These are phyloP conservation scores for Colletotrichum sp. DNA, from an alignment of 2,329 filamentous ascomycete species.

Conservation along the genomic window DNA sequence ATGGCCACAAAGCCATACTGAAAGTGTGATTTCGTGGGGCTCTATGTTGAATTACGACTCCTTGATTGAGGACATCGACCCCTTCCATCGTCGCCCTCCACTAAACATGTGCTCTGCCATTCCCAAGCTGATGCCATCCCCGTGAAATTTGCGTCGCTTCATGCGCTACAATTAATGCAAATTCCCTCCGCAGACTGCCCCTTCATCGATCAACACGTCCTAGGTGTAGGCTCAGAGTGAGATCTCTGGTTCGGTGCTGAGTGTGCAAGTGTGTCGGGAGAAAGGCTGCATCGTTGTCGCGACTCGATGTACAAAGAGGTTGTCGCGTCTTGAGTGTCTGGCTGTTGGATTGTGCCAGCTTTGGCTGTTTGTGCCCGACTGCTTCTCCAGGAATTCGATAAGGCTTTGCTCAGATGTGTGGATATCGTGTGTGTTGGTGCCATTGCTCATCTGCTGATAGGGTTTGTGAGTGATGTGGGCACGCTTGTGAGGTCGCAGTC, in stretches of 20 bases:
- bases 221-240: background rate
- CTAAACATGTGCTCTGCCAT: background rate
- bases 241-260: background rate
- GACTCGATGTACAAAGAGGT: background rate
- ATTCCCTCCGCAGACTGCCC: background rate
- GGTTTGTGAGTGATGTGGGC: background rate
- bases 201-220: background rate
- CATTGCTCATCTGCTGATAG: background rate
- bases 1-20: background rate
- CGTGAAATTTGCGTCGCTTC: background rate
- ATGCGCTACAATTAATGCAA: background rate
- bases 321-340: background rate
- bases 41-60: background rate
- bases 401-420: background rate
- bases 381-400: background rate
- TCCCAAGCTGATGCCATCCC: background rate
- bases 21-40: background rate
- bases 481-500: background rate
- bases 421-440: background rate
- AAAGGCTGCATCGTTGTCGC: background rate
- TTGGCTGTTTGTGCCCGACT: background rate
- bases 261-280: background rate
- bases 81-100: background rate
- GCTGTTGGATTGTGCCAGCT: background rate
- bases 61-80: background rate